A percentile compares a stretch with the other conserved stretches of the same genome.
phyloP scores from a whole-genome alignment of 495 filamentous ascomycete genomes.

The Chaetomium tenue region DNA sequence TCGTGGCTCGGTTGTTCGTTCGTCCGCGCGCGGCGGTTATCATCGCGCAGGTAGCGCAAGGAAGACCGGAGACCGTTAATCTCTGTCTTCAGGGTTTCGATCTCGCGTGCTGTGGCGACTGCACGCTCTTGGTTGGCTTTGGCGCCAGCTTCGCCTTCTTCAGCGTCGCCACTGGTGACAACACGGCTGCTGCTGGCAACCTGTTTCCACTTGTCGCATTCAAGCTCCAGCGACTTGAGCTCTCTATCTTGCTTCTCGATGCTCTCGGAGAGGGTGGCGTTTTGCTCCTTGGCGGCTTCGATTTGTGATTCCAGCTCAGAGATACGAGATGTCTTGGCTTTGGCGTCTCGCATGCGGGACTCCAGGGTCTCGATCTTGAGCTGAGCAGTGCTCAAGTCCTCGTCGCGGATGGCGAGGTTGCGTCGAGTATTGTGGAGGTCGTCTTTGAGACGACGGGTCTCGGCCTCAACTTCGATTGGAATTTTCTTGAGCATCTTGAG shows the following conservation, averaged over 20 bases:
- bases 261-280: slow-evolving; percentile 63
- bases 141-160: slow-evolving; percentile 47
- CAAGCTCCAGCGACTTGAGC: slow-evolving; percentile 56
- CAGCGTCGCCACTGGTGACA: slow-evolving; percentile 42
- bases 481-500: slow-evolving; percentile 73
- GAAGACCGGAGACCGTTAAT: slow-evolving; percentile 70
- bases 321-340: background rate
- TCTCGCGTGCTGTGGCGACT: slow-evolving; percentile 70
- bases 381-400: slow-evolving; percentile 66
- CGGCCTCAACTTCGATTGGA: slow-evolving; percentile 76
- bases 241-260: slow-evolving; percentile 60
- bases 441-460: slow-evolving; percentile 70
- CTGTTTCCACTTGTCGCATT: slow-evolving; percentile 75
- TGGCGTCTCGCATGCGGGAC: slow-evolving; percentile 18
- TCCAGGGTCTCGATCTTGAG: slow-evolving; percentile 93
- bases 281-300: slow-evolving; percentile 51
- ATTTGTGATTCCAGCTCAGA: slow-evolving; percentile 60
- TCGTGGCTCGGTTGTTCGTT: slow-evolving; percentile 60
- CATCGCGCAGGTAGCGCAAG: slow-evolving; percentile 74
- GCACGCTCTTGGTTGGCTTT: slow-evolving; percentile 57
- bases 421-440: slow-evolving; percentile 65
- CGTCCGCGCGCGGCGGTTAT: slow-evolving; percentile 65
- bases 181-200: slow-evolving; percentile 63
- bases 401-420: slow-evolving; percentile 62
- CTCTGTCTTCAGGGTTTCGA: slow-evolving; percentile 67